Evolutionary conservation across 2,329 filamentous ascomycete species (phyloP).

Genomic region (Colletotrichum sp.): DNA sequence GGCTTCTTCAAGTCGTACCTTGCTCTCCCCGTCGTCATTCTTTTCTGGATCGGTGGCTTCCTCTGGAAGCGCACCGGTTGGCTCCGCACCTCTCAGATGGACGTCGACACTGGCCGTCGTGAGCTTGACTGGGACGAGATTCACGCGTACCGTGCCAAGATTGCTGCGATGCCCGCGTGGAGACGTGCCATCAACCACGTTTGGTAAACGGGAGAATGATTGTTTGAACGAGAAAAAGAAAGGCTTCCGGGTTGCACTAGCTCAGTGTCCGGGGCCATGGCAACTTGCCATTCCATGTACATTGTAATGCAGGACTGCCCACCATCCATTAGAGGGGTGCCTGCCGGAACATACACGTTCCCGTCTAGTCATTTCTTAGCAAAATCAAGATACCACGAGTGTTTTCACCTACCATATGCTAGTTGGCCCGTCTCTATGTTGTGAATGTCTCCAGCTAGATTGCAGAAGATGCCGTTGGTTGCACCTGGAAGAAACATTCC

Average conservation of each 20-base stretch:
- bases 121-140: constrained; percentile 71
- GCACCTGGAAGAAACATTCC: not conserved
- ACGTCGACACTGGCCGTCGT: constrained; percentile 70
- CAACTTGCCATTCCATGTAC: not conserved
- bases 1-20: constrained; percentile 62
- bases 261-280: not conserved
- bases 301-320: not conserved
- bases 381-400: constrained; percentile 18
- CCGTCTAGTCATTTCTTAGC: not conserved
- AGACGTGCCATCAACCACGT: constrained; percentile 27
- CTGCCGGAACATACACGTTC: not conserved
- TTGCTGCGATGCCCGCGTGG: constrained; percentile 59
- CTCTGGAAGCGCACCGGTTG: constrained; percentile 69
- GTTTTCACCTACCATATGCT: not conserved
- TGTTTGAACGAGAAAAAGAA: not conserved
- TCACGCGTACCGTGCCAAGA: constrained; percentile 56
- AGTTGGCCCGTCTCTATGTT: not conserved
- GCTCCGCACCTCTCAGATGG: constrained; percentile 67
- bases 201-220: not conserved
- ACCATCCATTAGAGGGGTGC: not conserved
- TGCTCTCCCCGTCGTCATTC: constrained; percentile 57
- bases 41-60: constrained; percentile 62
- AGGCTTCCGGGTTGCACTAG: not conserved
- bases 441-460: not conserved
- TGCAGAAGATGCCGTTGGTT: not conserved